Evolutionary conservation across 1,284 basidiomycete species (phyloP).

Genomic region (Afroboletus lepidellus): DNA sequence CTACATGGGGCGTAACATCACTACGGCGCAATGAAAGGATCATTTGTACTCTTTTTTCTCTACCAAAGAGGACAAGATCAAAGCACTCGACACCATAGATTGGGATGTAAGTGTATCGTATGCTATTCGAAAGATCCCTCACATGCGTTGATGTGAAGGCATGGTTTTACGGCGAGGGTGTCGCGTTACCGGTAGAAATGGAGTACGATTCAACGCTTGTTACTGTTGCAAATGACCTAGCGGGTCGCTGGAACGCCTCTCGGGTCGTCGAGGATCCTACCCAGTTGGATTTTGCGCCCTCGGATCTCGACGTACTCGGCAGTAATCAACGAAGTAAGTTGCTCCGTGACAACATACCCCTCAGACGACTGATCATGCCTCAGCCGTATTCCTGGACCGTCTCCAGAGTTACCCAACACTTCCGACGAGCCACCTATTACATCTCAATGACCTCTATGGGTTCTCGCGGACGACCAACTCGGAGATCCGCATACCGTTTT

Average conservation of each 20-base stretch:
- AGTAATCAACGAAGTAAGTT: constrained; percentile 66
- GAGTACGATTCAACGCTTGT: constrained; percentile 85
- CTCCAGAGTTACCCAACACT: constrained; percentile 57
- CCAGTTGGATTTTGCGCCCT: constrained; percentile 48
- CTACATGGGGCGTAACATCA: constrained; percentile 82
- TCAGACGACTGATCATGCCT: background rate
- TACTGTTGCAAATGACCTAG: constrained; percentile 67
- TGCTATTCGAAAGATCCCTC: background rate
- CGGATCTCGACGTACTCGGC: constrained; percentile 58
- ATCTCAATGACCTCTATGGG: constrained; percentile 55
- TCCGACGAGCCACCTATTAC: constrained; percentile 48
- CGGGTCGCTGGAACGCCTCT: constrained; percentile 76
- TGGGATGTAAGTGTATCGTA: constrained; percentile 62
- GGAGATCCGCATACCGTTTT: constrained; percentile 73
- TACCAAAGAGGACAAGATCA: constrained; percentile 61
- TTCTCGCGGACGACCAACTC: constrained; percentile 55
- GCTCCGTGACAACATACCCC: constrained; percentile 4
- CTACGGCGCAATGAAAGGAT: constrained; percentile 84
- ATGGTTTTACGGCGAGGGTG: constrained; percentile 88
- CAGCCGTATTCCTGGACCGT: constrained; percentile 77
- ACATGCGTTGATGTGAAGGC: constrained; percentile 42
- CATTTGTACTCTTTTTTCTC: constrained; percentile 83
- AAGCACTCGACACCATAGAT: constrained; percentile 73
- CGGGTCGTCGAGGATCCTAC: constrained; percentile 47
- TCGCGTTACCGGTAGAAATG: constrained; percentile 73